A percentile compares a stretch with the other conserved stretches of the same genome.
These are phyloP conservation scores for Hyphopichia fennica DNA, from an alignment of 1,139 yeast species.

Conservation along the genomic window DNA sequence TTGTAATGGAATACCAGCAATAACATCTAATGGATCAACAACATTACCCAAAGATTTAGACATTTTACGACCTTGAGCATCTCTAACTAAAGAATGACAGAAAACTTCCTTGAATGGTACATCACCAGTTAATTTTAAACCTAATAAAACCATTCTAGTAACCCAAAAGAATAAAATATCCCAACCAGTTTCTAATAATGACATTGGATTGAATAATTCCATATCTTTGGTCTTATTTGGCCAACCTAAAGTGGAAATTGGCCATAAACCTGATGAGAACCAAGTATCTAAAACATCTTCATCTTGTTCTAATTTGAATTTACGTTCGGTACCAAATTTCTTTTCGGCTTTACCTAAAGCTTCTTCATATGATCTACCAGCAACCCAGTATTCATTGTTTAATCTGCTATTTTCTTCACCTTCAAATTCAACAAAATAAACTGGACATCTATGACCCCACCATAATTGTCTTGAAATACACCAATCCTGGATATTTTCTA, in stretches of 20 bases:
- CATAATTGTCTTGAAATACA: constrained; percentile 98
- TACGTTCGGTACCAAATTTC: constrained; percentile 63
- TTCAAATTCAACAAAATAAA: constrained; percentile 80
- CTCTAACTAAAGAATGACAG: constrained; percentile 98
- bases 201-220: constrained; percentile 82
- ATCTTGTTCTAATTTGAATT: constrained; percentile 83
- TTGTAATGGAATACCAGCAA: constrained; percentile 79
- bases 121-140: constrained; percentile 85
- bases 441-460: constrained; percentile 99
- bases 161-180: constrained; percentile 99
- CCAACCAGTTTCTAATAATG: constrained; percentile 98
- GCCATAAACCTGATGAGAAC: constrained; percentile 99
- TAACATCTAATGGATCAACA: constrained; percentile 92
- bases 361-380: constrained; percentile 81
- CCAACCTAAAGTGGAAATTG: constrained; percentile 96
- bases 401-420: constrained; percentile 61
- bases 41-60: constrained; percentile 97
- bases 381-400: constrained; percentile 83
- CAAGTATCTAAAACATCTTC: constrained; percentile 98
- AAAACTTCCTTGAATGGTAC: constrained; percentile 95
- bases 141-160: constrained; percentile 90
- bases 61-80: constrained; percentile 99
- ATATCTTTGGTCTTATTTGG: constrained; percentile 77
- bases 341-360: constrained; percentile 78
- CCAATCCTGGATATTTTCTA: constrained; percentile 97